Base-by-base conservation (phyloP, 495 filamentous ascomycete species). In the Penicillium dipodomyicola region DNA sequence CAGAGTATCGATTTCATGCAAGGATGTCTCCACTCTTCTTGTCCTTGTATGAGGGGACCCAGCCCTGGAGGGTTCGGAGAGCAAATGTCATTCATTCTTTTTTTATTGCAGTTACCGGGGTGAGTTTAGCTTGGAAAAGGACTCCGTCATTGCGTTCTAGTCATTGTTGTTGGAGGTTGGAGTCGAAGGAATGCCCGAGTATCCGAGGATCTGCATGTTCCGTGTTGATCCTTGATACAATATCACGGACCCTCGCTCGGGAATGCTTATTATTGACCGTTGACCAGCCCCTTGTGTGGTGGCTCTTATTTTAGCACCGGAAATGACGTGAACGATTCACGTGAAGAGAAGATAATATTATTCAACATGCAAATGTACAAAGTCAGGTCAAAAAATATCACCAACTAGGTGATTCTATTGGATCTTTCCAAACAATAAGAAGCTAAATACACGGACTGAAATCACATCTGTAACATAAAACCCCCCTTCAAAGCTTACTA, bases 401-500 rank as follows among this genome's bases (percentile, higher is more conserved):
- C 7, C 27, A 46, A 44, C 25, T 9, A 32, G 14, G 3, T 19
- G 49, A 20, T 52, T 62, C 60, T 62, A 57, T 60, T 49, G 32
- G 37, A 52, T 56, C 45, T 56, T 50, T 37, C 22, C 43, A 54
- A 57, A 47, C 46, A 55, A 48, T 43, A 55, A 20, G 17, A 52
- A 48, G 49, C 42, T 46, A 35, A 14, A 52, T 5, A 32, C 12
- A 29, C 27, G 7, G 60, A 45, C 5, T 15, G 5, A 50, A 23
- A 8, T 2, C 20, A 39, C 14, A 43, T 15, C 2, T 42, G 40
- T 37, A 45, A 20, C 15, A 54, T 63, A n/a, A 41, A 49, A 22
- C 22, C n/a, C 37, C 37, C 22, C 14, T 23, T 62, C 37, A 77
- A 42, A 78, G 67, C 68, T 77, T 78, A 63, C 72, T 75, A 22